These are phyloP conservation scores for Cryptosporidium andersoni DNA, from an alignment of 169 alveolate genomes.

Conservation along the genomic window DNA sequence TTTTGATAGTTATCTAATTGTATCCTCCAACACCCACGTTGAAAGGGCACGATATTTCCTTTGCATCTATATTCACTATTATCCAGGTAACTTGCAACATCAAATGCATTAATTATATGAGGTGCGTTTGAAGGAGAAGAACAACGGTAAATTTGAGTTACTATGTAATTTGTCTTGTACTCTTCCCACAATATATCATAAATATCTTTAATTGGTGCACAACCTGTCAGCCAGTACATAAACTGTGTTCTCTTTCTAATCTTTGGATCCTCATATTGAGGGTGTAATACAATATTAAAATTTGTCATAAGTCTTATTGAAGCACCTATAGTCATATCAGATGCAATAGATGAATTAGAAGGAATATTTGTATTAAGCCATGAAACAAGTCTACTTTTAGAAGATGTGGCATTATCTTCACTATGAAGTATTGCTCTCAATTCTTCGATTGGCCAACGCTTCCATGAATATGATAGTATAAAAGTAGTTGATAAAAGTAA, in stretches of 20 bases:
- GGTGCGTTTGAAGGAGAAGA: conserved; percentile 33
- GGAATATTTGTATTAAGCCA: conserved; percentile 71
- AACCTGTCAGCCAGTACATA: conserved; percentile 71
- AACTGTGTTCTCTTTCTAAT: conserved; percentile 73
- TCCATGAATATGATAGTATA: conserved; percentile 22
- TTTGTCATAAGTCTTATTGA: conserved; percentile 70
- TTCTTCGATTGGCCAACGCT: conserved; percentile 25
- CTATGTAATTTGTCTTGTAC: conserved; percentile 54
- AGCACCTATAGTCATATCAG: conserved; percentile 74
- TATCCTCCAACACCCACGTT: conserved; percentile 71
- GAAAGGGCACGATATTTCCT: conserved; percentile 27
- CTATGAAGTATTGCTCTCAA: conserved; percentile 13
- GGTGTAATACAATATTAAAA: conserved; percentile 69
- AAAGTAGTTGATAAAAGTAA: not conserved
- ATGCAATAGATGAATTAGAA: conserved; percentile 59
- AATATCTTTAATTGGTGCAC: conserved; percentile 72
- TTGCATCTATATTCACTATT: conserved; percentile 56
- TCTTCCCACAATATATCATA: conserved; percentile 47
- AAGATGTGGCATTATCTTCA: conserved; percentile 51
- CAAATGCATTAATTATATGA: conserved; percentile 18
- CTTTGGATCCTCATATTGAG: conserved; percentile 74
- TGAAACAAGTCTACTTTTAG: conserved; percentile 49
- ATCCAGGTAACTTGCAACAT: conserved; percentile 60
- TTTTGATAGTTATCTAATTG: conserved; percentile 51
- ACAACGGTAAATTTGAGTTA: conserved; percentile 71